These are phyloP conservation scores for Boletellus emodensis DNA, from an alignment of 768 basidiomycete species.

Conservation along the genomic window DNA sequence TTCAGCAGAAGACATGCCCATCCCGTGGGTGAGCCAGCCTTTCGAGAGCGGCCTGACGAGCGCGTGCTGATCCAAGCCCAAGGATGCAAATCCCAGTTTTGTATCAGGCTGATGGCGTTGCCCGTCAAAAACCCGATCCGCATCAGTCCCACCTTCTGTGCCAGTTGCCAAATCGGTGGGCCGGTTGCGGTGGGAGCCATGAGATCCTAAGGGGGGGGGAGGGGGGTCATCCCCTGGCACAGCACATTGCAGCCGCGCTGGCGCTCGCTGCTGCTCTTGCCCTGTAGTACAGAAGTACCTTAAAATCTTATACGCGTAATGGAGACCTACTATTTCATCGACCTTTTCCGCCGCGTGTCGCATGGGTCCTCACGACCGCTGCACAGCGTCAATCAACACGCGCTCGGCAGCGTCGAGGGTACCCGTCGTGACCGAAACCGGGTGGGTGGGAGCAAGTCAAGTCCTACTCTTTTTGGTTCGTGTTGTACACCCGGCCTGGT, in stretches of 20 bases:
- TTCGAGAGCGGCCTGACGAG: background rate
- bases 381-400: no score
- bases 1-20: slow-evolving; percentile 68
- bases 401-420: no score
- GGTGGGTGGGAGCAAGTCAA: no score
- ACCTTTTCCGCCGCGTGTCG: background rate
- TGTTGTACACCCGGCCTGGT: no score
- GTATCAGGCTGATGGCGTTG: slow-evolving; percentile 61
- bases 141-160: slow-evolving; percentile 51
- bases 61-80: slow-evolving; percentile 13
- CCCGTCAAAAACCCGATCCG: slow-evolving; percentile 71
- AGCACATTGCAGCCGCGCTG: slow-evolving; percentile 20
- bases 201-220: slow-evolving; percentile 10
- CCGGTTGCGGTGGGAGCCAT: slow-evolving; percentile 13
- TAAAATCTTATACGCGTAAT: slow-evolving; percentile 24
- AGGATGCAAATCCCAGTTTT: slow-evolving; percentile 55
- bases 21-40: slow-evolving; percentile 40
- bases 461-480: no score
- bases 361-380: no score
- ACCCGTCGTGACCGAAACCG: no score
- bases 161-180: slow-evolving; percentile 28
- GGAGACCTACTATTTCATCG: slow-evolving; percentile 1
- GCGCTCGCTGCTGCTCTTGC: slow-evolving; percentile 11
- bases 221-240: background rate
- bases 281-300: slow-evolving; percentile 14